Evolutionary conservation across 352 stramenopile genomes (phyloP).

Genomic region (Hyaloperonospora arabidopsidis): DNA sequence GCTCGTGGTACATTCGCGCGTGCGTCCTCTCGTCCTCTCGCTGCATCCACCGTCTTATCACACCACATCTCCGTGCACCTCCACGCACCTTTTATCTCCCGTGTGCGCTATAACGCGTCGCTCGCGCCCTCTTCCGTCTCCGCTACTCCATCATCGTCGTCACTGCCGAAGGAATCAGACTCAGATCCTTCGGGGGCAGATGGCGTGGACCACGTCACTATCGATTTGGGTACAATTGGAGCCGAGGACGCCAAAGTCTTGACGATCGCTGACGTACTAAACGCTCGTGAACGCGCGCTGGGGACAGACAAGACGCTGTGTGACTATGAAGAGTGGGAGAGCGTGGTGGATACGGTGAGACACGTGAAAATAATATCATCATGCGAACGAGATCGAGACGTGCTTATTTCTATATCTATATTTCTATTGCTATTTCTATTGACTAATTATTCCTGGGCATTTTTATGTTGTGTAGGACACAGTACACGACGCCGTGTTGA

Average conservation of each 20-base stretch:
- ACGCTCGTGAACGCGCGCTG: slow-evolving; percentile 45
- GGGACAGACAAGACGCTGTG: slow-evolving; percentile 29
- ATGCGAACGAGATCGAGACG: too few relatives aligned
- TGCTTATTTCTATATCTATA: neutral
- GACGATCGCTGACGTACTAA: slow-evolving; percentile 69
- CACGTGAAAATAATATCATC: neutral
- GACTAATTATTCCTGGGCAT: neutral
- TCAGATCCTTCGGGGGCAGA: neutral
- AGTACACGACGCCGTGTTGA: slow-evolving; percentile 62
- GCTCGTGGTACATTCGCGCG: slow-evolving; percentile 13
- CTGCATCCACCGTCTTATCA: slow-evolving; percentile 1
- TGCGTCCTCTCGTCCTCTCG: slow-evolving; percentile 9
- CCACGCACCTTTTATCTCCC: slow-evolving; percentile 16
- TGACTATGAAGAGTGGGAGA: slow-evolving; percentile 72
- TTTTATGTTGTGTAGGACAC: slow-evolving; percentile 38
- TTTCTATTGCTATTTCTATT: neutral
- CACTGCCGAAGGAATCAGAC: neutral
- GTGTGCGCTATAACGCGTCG: slow-evolving; percentile 21
- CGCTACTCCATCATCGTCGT: neutral
- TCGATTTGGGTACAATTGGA: slow-evolving; percentile 44
- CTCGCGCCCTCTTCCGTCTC: neutral
- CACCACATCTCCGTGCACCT: slow-evolving; percentile 8
- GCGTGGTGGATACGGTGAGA: slow-evolving; percentile 50
- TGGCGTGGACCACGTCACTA: slow-evolving; percentile 29
- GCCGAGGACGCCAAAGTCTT: slow-evolving; percentile 58